phyloP scores from a whole-genome alignment of 169 alveolate species.

The Cyclospora cayetanensis region DNA sequence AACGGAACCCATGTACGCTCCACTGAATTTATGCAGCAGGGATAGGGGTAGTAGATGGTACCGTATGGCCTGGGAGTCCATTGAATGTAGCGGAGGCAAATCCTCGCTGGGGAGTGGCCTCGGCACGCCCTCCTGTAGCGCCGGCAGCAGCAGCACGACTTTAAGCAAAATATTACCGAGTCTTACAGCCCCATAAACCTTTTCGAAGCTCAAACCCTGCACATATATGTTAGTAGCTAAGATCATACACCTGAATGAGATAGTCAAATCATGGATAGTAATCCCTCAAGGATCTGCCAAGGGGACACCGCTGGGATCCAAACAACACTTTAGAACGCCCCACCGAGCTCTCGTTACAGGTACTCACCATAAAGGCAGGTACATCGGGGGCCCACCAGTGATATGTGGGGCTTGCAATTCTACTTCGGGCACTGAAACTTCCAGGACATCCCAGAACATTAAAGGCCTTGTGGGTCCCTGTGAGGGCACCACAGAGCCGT shows the following conservation, averaged over 20 bases:
- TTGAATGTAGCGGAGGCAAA: not conserved
- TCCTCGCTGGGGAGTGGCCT: not conserved
- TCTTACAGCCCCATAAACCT: too few relatives aligned
- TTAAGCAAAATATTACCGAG: too few relatives aligned
- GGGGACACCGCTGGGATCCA: too few relatives aligned
- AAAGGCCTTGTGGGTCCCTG: constrained; percentile 10
- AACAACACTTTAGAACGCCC: too few relatives aligned
- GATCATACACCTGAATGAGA: too few relatives aligned
- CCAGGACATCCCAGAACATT: not conserved
- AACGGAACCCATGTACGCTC: not conserved
- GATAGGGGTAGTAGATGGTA: constrained; percentile 6
- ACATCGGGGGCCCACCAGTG: not conserved
- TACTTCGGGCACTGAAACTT: not conserved
- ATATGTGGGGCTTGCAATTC: not conserved
- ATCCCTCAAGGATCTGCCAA: too few relatives aligned
- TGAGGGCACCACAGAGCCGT: not conserved
- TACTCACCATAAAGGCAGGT: not conserved
- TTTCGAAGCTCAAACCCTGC: too few relatives aligned
- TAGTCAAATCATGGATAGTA: too few relatives aligned
- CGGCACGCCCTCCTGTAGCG: not conserved
- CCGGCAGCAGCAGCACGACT: constrained; percentile 19
- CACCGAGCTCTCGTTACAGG: not conserved
- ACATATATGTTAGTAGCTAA: too few relatives aligned
- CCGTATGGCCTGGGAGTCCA: not conserved
- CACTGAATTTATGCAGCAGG: not conserved